Conservation (phyloP, 768 basidiomycete species). For the Tricholoma terreum region DNA sequence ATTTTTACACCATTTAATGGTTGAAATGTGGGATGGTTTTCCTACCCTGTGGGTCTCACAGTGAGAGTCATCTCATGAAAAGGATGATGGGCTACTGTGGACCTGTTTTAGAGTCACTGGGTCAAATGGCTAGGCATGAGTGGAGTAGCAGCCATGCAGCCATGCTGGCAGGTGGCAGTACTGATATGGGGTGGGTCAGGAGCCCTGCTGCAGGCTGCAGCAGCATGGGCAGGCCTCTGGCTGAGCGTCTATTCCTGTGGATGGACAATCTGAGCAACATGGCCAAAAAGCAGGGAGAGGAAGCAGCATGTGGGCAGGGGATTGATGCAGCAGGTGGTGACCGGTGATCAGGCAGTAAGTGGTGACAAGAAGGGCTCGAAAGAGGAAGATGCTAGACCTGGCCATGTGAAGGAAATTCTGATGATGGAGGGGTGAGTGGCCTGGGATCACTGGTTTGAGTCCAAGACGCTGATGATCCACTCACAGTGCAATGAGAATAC, state of each 20-base stretch:
- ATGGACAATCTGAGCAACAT: constrained; percentile 46
- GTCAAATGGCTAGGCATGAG: too few relatives aligned
- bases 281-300: constrained; percentile 43
- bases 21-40: too few relatives aligned
- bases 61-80: too few relatives aligned
- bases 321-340: constrained; percentile 14
- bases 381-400: constrained; percentile 48
- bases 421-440: too few relatives aligned
- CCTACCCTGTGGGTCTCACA: too few relatives aligned
- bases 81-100: too few relatives aligned
- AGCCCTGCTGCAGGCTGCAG: constrained; percentile 69
- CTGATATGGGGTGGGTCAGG: constrained; percentile 65
- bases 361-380: constrained; percentile 43
- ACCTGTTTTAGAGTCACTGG: too few relatives aligned
- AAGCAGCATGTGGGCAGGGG: constrained; percentile 24
- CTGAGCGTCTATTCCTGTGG: constrained; percentile 49
- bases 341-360: constrained; percentile 15
- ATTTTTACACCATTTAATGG: too few relatives aligned
- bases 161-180: constrained; percentile 25
- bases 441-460: too few relatives aligned
- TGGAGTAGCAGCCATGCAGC: constrained; percentile 75
- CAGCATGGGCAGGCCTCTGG: constrained; percentile 30
- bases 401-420: constrained; percentile 63
- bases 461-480: too few relatives aligned
- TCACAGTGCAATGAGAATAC: too few relatives aligned